Evolutionary conservation across 1,284 basidiomycete genomes (phyloP).

Genomic region (Trametes hirsuta): DNA sequence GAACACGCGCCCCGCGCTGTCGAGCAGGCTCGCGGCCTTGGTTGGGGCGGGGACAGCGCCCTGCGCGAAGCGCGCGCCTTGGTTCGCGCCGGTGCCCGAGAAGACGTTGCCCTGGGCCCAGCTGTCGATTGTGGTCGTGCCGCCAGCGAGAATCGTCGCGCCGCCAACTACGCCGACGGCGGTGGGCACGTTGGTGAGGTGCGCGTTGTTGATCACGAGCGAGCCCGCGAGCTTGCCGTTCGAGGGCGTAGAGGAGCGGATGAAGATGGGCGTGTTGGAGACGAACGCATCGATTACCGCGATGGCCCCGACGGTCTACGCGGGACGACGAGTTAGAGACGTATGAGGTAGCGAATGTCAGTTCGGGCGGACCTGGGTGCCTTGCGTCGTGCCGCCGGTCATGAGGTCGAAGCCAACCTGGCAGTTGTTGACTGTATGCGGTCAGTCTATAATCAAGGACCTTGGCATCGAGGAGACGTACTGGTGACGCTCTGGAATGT

Average conservation of each 20-base stretch:
- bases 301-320: slow-evolving; percentile 47
- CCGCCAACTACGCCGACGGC: slow-evolving; percentile 56
- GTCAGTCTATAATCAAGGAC: not conserved
- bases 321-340: not conserved
- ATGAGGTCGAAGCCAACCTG: slow-evolving; percentile 50
- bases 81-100: slow-evolving; percentile 51
- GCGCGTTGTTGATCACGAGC: slow-evolving; percentile 60
- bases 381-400: slow-evolving; percentile 45
- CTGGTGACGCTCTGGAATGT: slow-evolving; percentile 48
- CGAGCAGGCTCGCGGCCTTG: slow-evolving; percentile 62
- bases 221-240: slow-evolving; percentile 47
- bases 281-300: slow-evolving; percentile 66
- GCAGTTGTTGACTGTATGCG: slow-evolving; percentile 50
- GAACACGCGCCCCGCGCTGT: slow-evolving; percentile 62
- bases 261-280: slow-evolving; percentile 47
- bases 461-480: slow-evolving; percentile 13
- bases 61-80: slow-evolving; percentile 50
- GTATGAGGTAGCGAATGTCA: not conserved
- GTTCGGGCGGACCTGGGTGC: slow-evolving; percentile 26
- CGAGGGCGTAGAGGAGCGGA: slow-evolving; percentile 38
- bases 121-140: slow-evolving; percentile 57
- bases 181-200: slow-evolving; percentile 55
- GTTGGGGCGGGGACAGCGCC: slow-evolving; percentile 47
- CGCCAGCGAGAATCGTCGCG: slow-evolving; percentile 52
- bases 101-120: slow-evolving; percentile 79